Evolutionary conservation across 495 filamentous ascomycete genomes (phyloP).

Genomic region (Penicillium ucsense): DNA sequence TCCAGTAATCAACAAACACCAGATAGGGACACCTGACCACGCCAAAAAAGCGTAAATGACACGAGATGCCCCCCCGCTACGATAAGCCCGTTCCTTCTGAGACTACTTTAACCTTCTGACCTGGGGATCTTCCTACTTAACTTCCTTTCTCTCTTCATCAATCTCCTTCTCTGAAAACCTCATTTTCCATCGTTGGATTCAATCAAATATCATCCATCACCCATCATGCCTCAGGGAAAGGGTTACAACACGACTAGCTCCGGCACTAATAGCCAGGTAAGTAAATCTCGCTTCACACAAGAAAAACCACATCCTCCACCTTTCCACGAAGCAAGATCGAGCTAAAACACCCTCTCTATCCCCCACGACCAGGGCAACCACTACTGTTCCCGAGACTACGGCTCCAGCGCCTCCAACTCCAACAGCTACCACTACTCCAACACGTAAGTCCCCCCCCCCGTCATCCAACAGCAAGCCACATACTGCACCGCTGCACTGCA

Average conservation of each 20-base stretch:
- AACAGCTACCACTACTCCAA: slow-evolving; percentile 46
- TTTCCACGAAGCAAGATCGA: neutral
- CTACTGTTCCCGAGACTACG: slow-evolving; percentile 42
- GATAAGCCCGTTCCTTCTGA: no score
- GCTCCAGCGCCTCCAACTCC: slow-evolving; percentile 26
- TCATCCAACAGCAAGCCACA: no score
- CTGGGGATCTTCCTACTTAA: no score
- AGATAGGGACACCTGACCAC: no score
- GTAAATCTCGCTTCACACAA: neutral
- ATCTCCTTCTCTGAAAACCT: no score
- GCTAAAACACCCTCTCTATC: neutral
- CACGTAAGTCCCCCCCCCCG: slow-evolving; percentile 12
- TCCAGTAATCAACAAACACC: no score
- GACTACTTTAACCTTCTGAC: no score
- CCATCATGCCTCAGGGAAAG: slow-evolving; percentile 21
- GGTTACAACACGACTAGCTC: slow-evolving; percentile 30
- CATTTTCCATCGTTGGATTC: neutral
- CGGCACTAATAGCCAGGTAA: slow-evolving; percentile 40
- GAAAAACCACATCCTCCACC: no score
- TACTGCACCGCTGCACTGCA: no score
- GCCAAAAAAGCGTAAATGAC: no score
- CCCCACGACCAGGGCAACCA: slow-evolving; percentile 33
- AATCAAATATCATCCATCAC: neutral
- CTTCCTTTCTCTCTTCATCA: no score
- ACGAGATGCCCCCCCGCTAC: no score